phyloP scores from a whole-genome alignment of 2,329 filamentous ascomycete species.

The Colletotrichum melonis region DNA sequence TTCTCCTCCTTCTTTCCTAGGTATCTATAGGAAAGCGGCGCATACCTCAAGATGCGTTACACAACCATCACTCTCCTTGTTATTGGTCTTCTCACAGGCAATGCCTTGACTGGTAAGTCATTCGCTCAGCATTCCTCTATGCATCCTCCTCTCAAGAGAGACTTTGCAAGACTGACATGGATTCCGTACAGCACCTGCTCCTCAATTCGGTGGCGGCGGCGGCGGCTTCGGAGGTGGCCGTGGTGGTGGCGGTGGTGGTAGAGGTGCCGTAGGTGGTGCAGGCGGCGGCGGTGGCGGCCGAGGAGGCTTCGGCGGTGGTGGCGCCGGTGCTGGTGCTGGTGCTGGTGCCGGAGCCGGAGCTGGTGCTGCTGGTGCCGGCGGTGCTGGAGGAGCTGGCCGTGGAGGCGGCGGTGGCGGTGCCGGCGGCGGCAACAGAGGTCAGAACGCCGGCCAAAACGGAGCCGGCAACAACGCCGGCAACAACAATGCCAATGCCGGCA shows the following conservation, averaged over 20 bases:
- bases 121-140: not conserved
- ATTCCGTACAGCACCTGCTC: slow-evolving; percentile 5
- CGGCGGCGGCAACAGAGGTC: not conserved
- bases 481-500: not conserved
- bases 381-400: not conserved
- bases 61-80: slow-evolving; percentile 14
- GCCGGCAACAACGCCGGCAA: not conserved
- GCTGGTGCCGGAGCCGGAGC: not conserved
- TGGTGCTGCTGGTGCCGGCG: not conserved
- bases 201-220: not conserved
- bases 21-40: not conserved
- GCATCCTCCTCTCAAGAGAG: not conserved
- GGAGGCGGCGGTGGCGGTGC: not conserved
- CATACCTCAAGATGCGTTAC: slow-evolving; percentile 22
- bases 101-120: slow-evolving; percentile 22
- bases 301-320: not conserved
- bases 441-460: not conserved
- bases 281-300: not conserved
- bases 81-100: slow-evolving; percentile 27
- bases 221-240: not conserved
- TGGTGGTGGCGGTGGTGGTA: not conserved
- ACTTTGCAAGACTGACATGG: not conserved
- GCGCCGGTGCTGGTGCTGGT: too few relatives aligned
- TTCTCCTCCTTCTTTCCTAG: not conserved
- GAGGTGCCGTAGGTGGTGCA: not conserved